Conservation (phyloP, 2,329 filamentous ascomycete genomes). For the Penicillium corylophilum region DNA sequence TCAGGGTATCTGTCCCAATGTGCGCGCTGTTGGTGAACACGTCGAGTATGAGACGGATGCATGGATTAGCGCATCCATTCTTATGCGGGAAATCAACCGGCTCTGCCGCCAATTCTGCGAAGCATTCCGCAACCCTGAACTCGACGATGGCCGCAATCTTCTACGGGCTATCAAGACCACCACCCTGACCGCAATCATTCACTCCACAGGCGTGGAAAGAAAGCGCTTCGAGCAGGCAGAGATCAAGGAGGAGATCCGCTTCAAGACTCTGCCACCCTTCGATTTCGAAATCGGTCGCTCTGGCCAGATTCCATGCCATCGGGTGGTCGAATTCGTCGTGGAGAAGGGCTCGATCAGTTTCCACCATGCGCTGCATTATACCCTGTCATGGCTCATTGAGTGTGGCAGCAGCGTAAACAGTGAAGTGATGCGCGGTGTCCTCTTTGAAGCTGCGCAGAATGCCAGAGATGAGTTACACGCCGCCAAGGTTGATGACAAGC, state of each 20-base stretch:
- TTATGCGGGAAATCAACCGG: constrained; percentile 92
- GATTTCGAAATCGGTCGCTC: constrained; percentile 65
- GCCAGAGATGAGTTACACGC: constrained; percentile 55
- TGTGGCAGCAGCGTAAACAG: constrained; percentile 73
- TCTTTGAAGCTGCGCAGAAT: constrained; percentile 68
- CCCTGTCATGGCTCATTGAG: constrained; percentile 92
- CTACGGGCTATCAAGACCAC: constrained; percentile 66
- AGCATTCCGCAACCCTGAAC: constrained; percentile 70
- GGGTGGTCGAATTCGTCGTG: constrained; percentile 82
- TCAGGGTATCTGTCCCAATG: constrained; percentile 94
- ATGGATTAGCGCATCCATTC: constrained; percentile 93
- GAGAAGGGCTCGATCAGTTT: constrained; percentile 93
- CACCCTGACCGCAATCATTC: constrained; percentile 80
- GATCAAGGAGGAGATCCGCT: constrained; percentile 79
- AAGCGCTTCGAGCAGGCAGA: constrained; percentile 82
- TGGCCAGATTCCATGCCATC: constrained; percentile 53
- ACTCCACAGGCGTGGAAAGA: constrained; percentile 86
- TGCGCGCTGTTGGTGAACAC: constrained; percentile 88
- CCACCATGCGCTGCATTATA: constrained; percentile 95
- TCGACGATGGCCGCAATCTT: constrained; percentile 66
- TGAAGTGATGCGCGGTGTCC: constrained; percentile 64
- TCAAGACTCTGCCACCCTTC: constrained; percentile 74
- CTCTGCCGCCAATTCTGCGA: constrained; percentile 86
- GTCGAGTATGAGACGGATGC: constrained; percentile 98
- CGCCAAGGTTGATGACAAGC: constrained; percentile 50